Percentiles rank a stretch among this genome's conserved stretches.
Conservation (phyloP, 768 basidiomycete species). For the Trametes coccinea region DNA sequence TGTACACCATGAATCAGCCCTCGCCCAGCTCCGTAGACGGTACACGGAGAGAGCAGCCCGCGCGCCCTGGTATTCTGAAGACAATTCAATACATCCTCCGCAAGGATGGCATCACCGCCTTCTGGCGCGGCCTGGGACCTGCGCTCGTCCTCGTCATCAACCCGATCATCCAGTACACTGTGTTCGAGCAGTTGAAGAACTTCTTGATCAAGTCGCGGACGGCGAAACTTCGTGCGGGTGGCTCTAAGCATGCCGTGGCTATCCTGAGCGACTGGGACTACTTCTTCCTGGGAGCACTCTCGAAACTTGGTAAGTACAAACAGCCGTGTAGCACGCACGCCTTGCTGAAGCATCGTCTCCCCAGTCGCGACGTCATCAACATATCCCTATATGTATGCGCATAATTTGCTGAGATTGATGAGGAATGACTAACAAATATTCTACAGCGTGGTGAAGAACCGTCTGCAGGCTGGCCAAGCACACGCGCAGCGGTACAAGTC, state of each 20-base stretch:
- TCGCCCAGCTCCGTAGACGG: neutral
- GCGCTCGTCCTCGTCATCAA: constrained; percentile 94
- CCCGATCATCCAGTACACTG: constrained; percentile 92
- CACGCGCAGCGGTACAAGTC: constrained; percentile 72
- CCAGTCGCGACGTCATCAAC: constrained; percentile 53
- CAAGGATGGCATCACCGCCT: constrained; percentile 75
- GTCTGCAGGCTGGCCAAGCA: constrained; percentile 74
- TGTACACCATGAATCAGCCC: constrained; percentile 48
- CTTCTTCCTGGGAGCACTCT: constrained; percentile 92
- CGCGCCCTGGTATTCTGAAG: constrained; percentile 43
- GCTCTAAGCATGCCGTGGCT: constrained; percentile 43
- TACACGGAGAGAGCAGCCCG: constrained; percentile 32
- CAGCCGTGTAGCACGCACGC: neutral
- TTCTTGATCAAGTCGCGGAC: constrained; percentile 64
- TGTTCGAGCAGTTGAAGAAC: constrained; percentile 95
- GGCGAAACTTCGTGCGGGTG: constrained; percentile 49
- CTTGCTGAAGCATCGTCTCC: neutral
- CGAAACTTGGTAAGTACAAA: constrained; percentile 69
- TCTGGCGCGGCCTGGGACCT: constrained; percentile 93
- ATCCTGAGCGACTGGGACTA: constrained; percentile 83
- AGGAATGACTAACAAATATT: neutral
- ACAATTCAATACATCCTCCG: constrained; percentile 69
- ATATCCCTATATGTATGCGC: constrained; percentile 72
- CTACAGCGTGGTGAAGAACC: constrained; percentile 67
- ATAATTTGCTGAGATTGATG: no score